Percentiles rank a stretch among this genome's conserved stretches.
Evolutionary conservation across 345 rosid genomes (phyloP).

Genomic region (Theobroma cacao): DNA sequence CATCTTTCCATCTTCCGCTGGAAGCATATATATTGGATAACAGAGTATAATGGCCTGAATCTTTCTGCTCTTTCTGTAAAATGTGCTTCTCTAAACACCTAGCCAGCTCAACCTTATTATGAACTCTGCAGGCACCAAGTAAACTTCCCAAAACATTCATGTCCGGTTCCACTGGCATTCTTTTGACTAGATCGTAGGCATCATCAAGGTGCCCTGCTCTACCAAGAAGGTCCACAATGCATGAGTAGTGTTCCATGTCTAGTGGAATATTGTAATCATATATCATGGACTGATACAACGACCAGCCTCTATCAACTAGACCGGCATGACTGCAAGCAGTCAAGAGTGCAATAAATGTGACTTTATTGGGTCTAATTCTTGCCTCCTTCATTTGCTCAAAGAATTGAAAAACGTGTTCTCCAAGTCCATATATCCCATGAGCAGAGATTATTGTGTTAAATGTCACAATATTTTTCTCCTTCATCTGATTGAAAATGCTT

Average conservation of each 20-base stretch:
- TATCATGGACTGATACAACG: constrained; percentile 34
- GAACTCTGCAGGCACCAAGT: constrained; percentile 54
- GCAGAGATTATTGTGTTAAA: constrained; percentile 52
- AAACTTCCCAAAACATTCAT: constrained; percentile 43
- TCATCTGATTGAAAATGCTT: constrained; percentile 33
- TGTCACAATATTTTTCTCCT: constrained; percentile 39
- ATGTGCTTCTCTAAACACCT: constrained; percentile 27
- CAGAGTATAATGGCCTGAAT: constrained; percentile 40
- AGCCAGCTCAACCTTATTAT: constrained; percentile 33
- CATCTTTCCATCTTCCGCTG: constrained; percentile 40
- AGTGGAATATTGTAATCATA: constrained; percentile 31
- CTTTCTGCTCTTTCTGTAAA: constrained; percentile 16
- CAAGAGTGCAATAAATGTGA: constrained; percentile 49
- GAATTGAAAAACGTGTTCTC: constrained; percentile 25
- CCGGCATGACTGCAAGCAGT: constrained; percentile 56
- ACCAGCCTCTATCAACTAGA: constrained; percentile 38
- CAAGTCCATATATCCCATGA: constrained; percentile 47
- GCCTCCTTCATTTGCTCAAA: constrained; percentile 43
- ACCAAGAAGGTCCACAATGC: constrained; percentile 56
- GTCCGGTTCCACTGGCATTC: constrained; percentile 44
- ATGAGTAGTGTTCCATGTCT: constrained; percentile 46
- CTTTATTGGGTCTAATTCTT: constrained; percentile 37
- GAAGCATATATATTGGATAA: constrained; percentile 47
- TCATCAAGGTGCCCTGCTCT: constrained; percentile 40
- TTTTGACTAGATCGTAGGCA: constrained; percentile 36